Base-by-base conservation (phyloP, 805 yeast genomes). In the Barnettozyma pratensis region DNA sequence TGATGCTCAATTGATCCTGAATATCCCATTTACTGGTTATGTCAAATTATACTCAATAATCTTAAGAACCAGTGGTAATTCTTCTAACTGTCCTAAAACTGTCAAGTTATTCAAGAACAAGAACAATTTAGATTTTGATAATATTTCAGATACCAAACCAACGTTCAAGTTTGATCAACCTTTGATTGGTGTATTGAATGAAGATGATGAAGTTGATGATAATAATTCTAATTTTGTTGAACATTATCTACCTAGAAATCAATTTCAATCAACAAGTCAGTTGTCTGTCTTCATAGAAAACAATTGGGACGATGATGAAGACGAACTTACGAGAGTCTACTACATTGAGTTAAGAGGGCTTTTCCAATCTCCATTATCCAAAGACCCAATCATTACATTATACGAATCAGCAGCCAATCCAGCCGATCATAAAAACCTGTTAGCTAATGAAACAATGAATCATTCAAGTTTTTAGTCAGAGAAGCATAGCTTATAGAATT, bases 341-440 rank as follows among this genome's bases (percentile, higher is more conserved):
- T 85, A 81, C 56, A 66, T 91, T 40, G 97, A 95, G 49, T 64
- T 92, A 28, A 71, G 97, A 41, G 98, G 98, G 1, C 85, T 80
- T 54, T 75, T 65, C 50, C 56, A 60, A 12, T 71, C 77, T 6
- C 78, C 74, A 36, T 62, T 85, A 44, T 63, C 70, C 32, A 76
- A 75, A 52, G 87, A 85, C 39, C 96, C 96, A 0, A 79, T 88
- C 14, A 74, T 85, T 12, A 74, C 96, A 0, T 61, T 87, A 25
- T 92, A 91, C 64, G 98, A 92, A 66, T 79, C 90, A 47, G 95
- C 96, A 0, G 94, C 97, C 3, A 91, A 91, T 63, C 97, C 97
- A 0, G 80, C 84, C 1, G 97, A 91, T 62, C 97, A 92, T 64
- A 80, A 75, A 55, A 73, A 66, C 40, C 12, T 58, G 30, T 14